Evolutionary conservation across 306 rosid species (phyloP), one percentile per base, ranked within the genome.

Genomic region (Macrotyloma uniflorum): DNA sequence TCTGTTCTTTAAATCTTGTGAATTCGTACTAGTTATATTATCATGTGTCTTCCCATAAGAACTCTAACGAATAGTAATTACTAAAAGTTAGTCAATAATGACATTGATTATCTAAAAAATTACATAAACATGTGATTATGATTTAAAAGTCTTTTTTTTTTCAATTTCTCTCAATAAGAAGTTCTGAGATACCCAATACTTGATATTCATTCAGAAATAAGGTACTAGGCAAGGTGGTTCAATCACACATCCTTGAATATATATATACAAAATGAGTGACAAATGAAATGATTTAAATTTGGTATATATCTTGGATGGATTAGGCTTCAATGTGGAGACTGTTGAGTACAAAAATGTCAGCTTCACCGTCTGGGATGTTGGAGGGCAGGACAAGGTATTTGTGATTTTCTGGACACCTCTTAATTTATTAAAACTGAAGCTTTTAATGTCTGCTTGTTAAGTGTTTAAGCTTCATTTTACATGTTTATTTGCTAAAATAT

Each of bases 351-450:
- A 93, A 82, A 90, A 91, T 85, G 91, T 93, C 40, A 90, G 93
- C 87, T 93, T 91, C 86, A 93, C 97, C 20, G 97, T 93, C 1
- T 93, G 97, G 97, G 97, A 93, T 77, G 96, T 93, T 1, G 98
- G 98, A 88, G 97, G 98, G 51, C 98, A 91, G 53, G 97, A 93
- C 72, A 91, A 90, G 93, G 96, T 91, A 16, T 30, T 38, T 15
- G 1, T 66, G 57, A 70, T 59, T 77, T 49, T 33, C 73, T 42
- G 46, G 47, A 26, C n/a, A 19, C 28, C 51, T 71, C 68, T 38
- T 49, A 77, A 35, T 53, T 72, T 26, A 36, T 76, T 13, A 24
- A 22, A 4, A 53, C 15, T 23, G n/a, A 57, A 24, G 18, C 36
- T 53, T 8, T 20, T 16, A 32, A 8, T 57, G 18, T 57, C 64